Percentiles rank a stretch among this genome's conserved stretches.
These are phyloP conservation scores for Periconia sp. DNA, from an alignment of 2,329 filamentous ascomycete species.

Conservation along the genomic window DNA sequence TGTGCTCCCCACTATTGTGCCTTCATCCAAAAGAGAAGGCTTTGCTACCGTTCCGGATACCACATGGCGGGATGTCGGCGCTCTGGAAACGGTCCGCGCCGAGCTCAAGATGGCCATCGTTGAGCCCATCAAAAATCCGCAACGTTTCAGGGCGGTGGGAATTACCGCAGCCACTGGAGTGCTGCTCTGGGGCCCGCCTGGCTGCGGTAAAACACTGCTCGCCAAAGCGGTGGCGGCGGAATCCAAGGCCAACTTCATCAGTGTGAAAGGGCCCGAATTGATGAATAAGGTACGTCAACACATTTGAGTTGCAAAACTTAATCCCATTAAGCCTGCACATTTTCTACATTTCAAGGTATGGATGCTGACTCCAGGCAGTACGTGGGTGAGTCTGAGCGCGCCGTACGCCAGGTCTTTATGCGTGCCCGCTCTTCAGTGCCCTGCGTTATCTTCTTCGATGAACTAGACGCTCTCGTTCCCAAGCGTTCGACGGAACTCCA, in stretches of 20 bases:
- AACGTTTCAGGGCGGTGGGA: slow-evolving; percentile 74
- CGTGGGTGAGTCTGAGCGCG: slow-evolving; percentile 92
- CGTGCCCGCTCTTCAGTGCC: slow-evolving; percentile 83
- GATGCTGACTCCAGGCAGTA: slow-evolving; percentile 52
- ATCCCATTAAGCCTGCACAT: neutral
- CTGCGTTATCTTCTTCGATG: slow-evolving; percentile 97
- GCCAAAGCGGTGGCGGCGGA: slow-evolving; percentile 96
- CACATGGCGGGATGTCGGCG: slow-evolving; percentile 91
- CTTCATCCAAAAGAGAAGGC: slow-evolving; percentile 86
- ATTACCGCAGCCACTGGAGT: slow-evolving; percentile 83
- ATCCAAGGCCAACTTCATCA: slow-evolving; percentile 96
- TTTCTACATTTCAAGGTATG: neutral
- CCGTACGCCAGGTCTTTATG: slow-evolving; percentile 87
- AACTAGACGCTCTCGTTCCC: slow-evolving; percentile 90
- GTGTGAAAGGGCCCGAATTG: slow-evolving; percentile 92
- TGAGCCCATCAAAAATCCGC: slow-evolving; percentile 81
- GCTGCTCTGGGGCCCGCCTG: slow-evolving; percentile 93
- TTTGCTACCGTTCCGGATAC: slow-evolving; percentile 93
- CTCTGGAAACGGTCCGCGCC: slow-evolving; percentile 74
- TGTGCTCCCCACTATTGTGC: slow-evolving; percentile 74
- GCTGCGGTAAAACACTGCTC: slow-evolving; percentile 93
- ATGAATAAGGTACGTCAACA: slow-evolving; percentile 71
- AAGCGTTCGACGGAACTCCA: slow-evolving; percentile 74
- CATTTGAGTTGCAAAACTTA: too few relatives aligned
- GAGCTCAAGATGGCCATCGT: slow-evolving; percentile 86